phyloP scores from a whole-genome alignment of 306 rosid species.

The Castanospermum australe region DNA sequence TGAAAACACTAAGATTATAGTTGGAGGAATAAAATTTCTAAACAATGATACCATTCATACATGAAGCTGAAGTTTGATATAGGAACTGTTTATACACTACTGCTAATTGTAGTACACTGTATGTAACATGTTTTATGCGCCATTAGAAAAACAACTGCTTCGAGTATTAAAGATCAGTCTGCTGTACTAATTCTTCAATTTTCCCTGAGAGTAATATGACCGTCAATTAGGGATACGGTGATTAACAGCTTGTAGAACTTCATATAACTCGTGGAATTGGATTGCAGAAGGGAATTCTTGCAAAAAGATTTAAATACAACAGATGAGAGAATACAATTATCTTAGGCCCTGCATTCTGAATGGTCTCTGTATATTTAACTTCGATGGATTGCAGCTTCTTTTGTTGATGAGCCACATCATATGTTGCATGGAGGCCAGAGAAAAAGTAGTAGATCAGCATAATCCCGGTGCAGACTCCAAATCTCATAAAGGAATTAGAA shows the following conservation, averaged over 20 bases:
- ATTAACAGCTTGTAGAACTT: background rate
- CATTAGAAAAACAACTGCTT: background rate
- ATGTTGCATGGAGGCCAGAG: conserved; percentile 81
- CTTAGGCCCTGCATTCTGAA: conserved; percentile 34
- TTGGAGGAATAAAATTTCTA: background rate
- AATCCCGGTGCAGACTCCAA: conserved; percentile 59
- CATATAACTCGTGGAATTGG: background rate
- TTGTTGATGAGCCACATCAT: conserved; percentile 69
- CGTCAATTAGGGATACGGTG: background rate
- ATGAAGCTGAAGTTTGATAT: background rate
- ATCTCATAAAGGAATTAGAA: conserved; percentile 54
- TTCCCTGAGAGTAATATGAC: background rate
- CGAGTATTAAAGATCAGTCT: background rate
- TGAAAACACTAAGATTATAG: background rate
- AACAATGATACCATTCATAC: background rate
- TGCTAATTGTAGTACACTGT: background rate
- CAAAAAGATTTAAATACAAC: background rate
- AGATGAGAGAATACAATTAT: too few relatives aligned
- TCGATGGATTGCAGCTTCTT: conserved; percentile 30
- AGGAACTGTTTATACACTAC: background rate
- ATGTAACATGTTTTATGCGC: background rate
- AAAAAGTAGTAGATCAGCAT: conserved; percentile 68
- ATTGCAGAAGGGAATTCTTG: background rate
- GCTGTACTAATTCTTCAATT: background rate
- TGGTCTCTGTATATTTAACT: conserved; percentile 17